Percentiles rank a stretch among this genome's conserved stretches.
Evolutionary conservation across 768 basidiomycete genomes (phyloP).

Genomic region (Hortiboletus flavorubellus): DNA sequence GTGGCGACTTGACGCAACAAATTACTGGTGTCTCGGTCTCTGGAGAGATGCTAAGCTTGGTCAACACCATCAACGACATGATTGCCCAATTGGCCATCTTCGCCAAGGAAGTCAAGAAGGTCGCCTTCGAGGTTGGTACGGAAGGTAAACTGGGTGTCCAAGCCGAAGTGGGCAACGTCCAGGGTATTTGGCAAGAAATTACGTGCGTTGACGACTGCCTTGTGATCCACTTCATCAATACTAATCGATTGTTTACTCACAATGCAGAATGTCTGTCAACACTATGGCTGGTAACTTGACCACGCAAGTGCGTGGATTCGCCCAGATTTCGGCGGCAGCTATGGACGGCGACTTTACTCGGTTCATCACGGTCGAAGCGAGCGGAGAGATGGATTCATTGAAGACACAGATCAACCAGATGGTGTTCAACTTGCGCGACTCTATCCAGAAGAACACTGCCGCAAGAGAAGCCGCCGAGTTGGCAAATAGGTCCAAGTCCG

Average conservation of each 20-base stretch:
- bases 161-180: slow-evolving; percentile 94
- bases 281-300: slow-evolving; percentile 96
- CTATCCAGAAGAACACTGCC: slow-evolving; percentile 97
- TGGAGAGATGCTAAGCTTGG: slow-evolving; percentile 93
- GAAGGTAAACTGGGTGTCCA: slow-evolving; percentile 99
- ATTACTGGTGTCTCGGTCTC: slow-evolving; percentile 89
- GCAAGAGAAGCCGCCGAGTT: slow-evolving; percentile 96
- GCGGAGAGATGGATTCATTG: slow-evolving; percentile 98
- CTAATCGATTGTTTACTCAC: not conserved
- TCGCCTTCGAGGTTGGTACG: slow-evolving; percentile 95
- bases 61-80: slow-evolving; percentile 96
- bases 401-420: slow-evolving; percentile 99
- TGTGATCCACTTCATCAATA: not conserved
- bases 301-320: slow-evolving; percentile 98
- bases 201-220: slow-evolving; percentile 55
- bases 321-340: slow-evolving; percentile 96
- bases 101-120: slow-evolving; percentile 85
- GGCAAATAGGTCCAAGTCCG: slow-evolving; percentile 95
- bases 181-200: slow-evolving; percentile 99
- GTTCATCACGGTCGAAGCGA: slow-evolving; percentile 98
- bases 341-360: slow-evolving; percentile 99
- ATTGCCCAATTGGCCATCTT: slow-evolving; percentile 67
- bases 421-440: slow-evolving; percentile 96
- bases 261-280: slow-evolving; percentile 82
- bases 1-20: slow-evolving; percentile 91